Base-by-base conservation (phyloP, 2,329 filamentous ascomycete genomes). In the Arachnopeziza araneosa region DNA sequence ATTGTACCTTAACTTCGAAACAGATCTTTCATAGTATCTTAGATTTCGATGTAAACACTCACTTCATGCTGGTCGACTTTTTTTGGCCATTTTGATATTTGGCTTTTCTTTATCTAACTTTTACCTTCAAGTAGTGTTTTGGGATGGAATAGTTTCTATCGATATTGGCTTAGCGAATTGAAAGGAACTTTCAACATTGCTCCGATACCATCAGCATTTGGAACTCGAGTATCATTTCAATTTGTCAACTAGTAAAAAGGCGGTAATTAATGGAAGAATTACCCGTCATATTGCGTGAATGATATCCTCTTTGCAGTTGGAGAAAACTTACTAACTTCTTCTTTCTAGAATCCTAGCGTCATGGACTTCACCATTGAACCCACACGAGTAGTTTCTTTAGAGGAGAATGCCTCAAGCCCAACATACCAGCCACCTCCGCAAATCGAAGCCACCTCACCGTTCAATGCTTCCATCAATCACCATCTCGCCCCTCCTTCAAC, bases 321-420 rank as follows among this genome's bases (percentile, higher is more conserved):
- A 50, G 60, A 55, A 48, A 49, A 64, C 26, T 24, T 60, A 57
- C 64, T 64, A 60, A 66, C 50, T 55, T 32, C 2, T 58, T 52
- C 56, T 49, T 24, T 52, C 26, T 21, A 64, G 59, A 53, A 8
- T 44, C 36, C 17, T 19, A 14, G 17, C 36, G 17, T 17, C 14
- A 52, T 52, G 21, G 50, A 52, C 19, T 52, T 24, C 50, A 52
- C 19, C 24, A 22, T 12, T 12, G 24, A 52, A 12, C 50, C 21
- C 9, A 23, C 50, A 2, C 50, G 17, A 21, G 10, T 52, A 10
- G 24, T n/a, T 52, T n/a, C 50, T 21, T 12, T n/a, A 52, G 12
- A 52, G 55, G 36, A 50, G 21, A 60, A 7, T 50, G 19, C 24
- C 24, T 44, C 52, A 30, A 30, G 2, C 19, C 52, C 52, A 24